Base-by-base conservation (phyloP, 345 rosid species). In the Turnera subulata region DNA sequence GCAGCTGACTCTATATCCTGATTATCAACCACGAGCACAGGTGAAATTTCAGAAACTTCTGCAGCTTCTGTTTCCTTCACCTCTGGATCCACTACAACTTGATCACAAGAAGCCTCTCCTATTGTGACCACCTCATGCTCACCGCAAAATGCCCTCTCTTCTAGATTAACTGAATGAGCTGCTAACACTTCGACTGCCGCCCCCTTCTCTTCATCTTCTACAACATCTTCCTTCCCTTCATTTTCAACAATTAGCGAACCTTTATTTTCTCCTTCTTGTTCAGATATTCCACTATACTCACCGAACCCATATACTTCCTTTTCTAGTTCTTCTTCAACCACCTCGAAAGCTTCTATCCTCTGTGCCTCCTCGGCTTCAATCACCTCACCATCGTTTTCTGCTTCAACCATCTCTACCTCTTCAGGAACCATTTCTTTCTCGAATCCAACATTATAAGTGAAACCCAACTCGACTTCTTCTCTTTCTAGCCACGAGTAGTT, bases 191-290 rank as follows among this genome's bases (percentile, higher is more conserved):
- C 48, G 13, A 37, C 67, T 39, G 21, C 4, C 24, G 22, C 54
- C 53, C n/a, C 49, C 16, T 39, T 38, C 35, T 64, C 62, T 56
- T 26, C 62, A 20, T 57, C 9, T 33, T 65, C 63, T 45, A 16
- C 17, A 19, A 33, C 7, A 17, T 33, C 46, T 42, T 14, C 6
- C 5, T 1, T 47, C 3, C 23, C 22, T 32, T 4, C 45, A 10
- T 9, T 42, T 17, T 32, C 37, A 2, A 13, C 32, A 8, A 3
- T 29, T 29, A 29, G 4, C 8, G 35, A 29, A 29, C 5, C 35
- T 3, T 29, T 8, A 8, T 29, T 29, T 29, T 8, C 35, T 3
- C 4, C 35, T 3, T 29, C 8, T 29, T 29, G 35, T 29, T 8
- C 35, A 29, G 8, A 4, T 3, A 12, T 10, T 38, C 51, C 40